A percentile compares a stretch with the other conserved stretches of the same genome.
Evolutionary conservation across 1,284 basidiomycete genomes (phyloP).

Genomic region (Ceratorhiza oryzae-sativae): DNA sequence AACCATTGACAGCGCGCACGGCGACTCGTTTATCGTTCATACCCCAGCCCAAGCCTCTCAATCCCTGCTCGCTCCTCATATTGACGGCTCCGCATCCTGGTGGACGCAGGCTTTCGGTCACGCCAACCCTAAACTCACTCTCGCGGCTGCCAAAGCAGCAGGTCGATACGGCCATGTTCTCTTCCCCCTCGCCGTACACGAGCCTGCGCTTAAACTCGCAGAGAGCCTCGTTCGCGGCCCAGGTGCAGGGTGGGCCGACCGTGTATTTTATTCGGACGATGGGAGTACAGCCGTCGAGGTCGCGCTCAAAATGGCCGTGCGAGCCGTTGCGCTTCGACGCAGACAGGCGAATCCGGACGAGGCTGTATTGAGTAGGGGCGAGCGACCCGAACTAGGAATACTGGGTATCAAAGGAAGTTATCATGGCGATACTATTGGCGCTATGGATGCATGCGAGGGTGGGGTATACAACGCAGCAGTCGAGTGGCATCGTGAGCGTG

Average conservation of each 20-base stretch:
- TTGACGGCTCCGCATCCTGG: conserved; percentile 96
- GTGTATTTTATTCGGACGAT: conserved; percentile 94
- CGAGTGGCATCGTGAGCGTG: conserved; percentile 94
- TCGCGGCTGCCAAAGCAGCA: conserved; percentile 88
- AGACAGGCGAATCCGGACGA: conserved; percentile 48
- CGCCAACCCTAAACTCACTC: conserved; percentile 74
- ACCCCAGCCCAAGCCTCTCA: conserved; percentile 47
- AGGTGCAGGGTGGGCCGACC: conserved; percentile 86
- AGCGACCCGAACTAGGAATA: conserved; percentile 66
- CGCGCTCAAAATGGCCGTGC: conserved; percentile 93
- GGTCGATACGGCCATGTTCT: conserved; percentile 97
- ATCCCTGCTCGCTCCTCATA: conserved; percentile 69
- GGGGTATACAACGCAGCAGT: conserved; percentile 85
- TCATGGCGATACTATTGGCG: conserved; percentile 97
- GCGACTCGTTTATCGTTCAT: conserved; percentile 84
- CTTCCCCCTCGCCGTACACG: conserved; percentile 88
- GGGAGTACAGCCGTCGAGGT: conserved; percentile 97
- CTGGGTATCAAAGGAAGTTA: conserved; percentile 93
- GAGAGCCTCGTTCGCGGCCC: conserved; percentile 76
- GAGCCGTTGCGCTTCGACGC: conserved; percentile 68
- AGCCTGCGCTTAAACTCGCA: conserved; percentile 81
- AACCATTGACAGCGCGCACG: conserved; percentile 90
- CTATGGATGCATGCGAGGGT: conserved; percentile 92
- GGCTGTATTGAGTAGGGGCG: conserved; percentile 53
- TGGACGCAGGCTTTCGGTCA: conserved; percentile 97